phyloP scores from a whole-genome alignment of 805 yeast genomes.

The Hanseniaspora osmophila region DNA sequence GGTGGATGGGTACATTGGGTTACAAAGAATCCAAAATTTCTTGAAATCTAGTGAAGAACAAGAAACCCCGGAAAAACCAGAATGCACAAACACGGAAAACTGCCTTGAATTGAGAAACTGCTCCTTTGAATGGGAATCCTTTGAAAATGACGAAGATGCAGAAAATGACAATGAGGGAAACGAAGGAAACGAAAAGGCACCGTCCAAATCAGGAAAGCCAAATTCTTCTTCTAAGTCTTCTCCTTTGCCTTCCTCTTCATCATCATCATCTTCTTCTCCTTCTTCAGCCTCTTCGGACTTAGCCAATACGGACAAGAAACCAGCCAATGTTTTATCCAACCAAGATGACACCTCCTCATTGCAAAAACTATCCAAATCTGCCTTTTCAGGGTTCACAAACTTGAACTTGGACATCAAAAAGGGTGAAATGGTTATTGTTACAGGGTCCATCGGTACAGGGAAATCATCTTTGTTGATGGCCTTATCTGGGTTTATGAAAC shows the following conservation, averaged over 20 bases:
- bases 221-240: neutral
- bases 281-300: neutral
- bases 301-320: neutral
- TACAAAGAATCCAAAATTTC: conserved; percentile 25
- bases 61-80: conserved; percentile 9
- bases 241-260: too few relatives aligned
- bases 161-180: conserved; percentile 2
- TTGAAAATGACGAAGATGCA: conserved; percentile 4
- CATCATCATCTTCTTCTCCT: neutral
- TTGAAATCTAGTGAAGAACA: conserved; percentile 24
- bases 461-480: conserved; percentile 59
- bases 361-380: conserved; percentile 6
- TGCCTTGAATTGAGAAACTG: conserved; percentile 2
- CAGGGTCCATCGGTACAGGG: conserved; percentile 71
- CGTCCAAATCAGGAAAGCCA: neutral
- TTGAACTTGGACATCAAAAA: conserved; percentile 34
- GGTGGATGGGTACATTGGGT: conserved; percentile 28
- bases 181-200: neutral
- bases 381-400: conserved; percentile 34
- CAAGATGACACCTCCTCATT: neutral
- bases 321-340: too few relatives aligned
- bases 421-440: conserved; percentile 58
- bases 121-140: conserved; percentile 6
- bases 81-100: neutral
- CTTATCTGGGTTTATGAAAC: conserved; percentile 16